Conservation (phyloP, 257 asterid species). For the Anisodus acutangulus region DNA sequence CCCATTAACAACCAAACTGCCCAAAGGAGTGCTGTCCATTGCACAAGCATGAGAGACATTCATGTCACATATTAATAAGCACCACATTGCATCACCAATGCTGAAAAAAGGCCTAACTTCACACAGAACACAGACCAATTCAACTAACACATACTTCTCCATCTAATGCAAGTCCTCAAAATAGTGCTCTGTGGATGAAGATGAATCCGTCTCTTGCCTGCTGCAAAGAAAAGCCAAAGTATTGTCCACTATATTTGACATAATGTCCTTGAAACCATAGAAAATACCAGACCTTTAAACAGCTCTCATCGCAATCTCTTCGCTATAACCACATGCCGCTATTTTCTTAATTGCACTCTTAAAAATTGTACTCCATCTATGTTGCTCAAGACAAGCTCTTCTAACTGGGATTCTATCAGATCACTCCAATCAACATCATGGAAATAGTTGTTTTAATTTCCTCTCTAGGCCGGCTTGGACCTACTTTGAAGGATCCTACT, state of each 20-base stretch:
- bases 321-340: conserved; percentile 64
- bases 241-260: conserved; percentile 86
- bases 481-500: conserved; percentile 53
- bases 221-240: conserved; percentile 70
- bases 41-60: conserved; percentile 89
- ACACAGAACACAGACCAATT: conserved; percentile 78
- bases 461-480: conserved; percentile 49
- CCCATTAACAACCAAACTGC: conserved; percentile 47
- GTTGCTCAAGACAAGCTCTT: conserved; percentile 73
- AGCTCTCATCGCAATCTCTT: conserved; percentile 72
- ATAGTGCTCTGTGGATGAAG: conserved; percentile 60
- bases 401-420: conserved; percentile 83
- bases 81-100: conserved; percentile 99
- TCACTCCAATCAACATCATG: conserved; percentile 92
- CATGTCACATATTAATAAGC: conserved; percentile 88
- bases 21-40: conserved; percentile 66
- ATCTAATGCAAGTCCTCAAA: conserved; percentile 82
- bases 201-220: conserved; percentile 58
- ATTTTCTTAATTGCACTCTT: conserved; percentile 82
- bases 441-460: conserved; percentile 50
- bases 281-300: conserved; percentile 83
- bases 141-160: conserved; percentile 87
- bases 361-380: conserved; percentile 63
- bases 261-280: conserved; percentile 89
- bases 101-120: conserved; percentile 88